Evolutionary conservation across 164 flowering plant genomes (phyloP).

Genomic region (Akebia trifoliata): DNA sequence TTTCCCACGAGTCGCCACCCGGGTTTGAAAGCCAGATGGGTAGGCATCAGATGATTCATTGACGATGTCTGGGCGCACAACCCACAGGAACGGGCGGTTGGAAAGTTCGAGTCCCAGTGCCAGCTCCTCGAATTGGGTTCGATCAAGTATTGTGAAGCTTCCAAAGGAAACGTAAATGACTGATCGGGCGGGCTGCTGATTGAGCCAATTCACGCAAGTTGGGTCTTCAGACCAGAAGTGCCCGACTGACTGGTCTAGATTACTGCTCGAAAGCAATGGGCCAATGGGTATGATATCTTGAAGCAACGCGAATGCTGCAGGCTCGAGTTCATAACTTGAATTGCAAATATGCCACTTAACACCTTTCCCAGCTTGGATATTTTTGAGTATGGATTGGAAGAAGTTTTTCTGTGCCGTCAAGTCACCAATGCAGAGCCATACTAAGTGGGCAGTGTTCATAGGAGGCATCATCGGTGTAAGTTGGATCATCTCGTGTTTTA

Average conservation of each 20-base stretch:
- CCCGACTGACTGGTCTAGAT: not conserved
- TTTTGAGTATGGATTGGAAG: conserved; percentile 3
- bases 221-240: conserved; percentile 32
- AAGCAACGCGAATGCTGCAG: conserved; percentile 13
- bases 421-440: conserved; percentile 23
- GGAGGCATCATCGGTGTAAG: conserved; percentile 25
- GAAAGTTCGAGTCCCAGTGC: conserved; percentile 43
- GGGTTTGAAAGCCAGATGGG: conserved; percentile 30
- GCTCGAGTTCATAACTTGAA: conserved; percentile 33
- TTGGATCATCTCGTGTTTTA: conserved; percentile 16
- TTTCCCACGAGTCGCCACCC: conserved; percentile 24
- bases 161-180: conserved; percentile 53
- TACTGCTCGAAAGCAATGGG: conserved; percentile 21
- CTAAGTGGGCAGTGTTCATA: conserved; percentile 14
- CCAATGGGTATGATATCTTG: conserved; percentile 27
- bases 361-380: conserved; percentile 1
- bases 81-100: conserved; percentile 46
- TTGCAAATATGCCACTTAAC: conserved; percentile 23
- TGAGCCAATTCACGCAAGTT: conserved; percentile 39
- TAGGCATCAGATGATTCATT: conserved; percentile 8
- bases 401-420: conserved; percentile 6
- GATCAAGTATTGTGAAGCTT: conserved; percentile 24
- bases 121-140: conserved; percentile 34
- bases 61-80: conserved; percentile 26
- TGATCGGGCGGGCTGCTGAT: conserved; percentile 23